Percentiles rank a stretch among this genome's conserved stretches.
These are phyloP conservation scores for Tillandsia fasciculata DNA, from an alignment of 176 grass and related monocot genomes.

Conservation along the genomic window DNA sequence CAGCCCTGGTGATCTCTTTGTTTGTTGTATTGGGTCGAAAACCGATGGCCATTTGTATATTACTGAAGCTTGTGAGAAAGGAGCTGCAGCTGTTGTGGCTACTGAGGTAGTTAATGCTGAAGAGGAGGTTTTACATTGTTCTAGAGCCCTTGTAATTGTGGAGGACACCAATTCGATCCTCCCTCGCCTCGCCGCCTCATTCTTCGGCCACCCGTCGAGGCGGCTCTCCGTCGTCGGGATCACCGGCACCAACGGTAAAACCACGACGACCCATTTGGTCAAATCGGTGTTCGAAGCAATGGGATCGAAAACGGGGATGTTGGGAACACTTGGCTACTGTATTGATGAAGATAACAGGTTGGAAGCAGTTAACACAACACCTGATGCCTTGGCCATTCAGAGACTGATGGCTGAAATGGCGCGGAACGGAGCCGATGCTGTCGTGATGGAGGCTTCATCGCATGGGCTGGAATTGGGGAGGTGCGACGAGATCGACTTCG, in stretches of 20 bases:
- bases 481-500: conserved; percentile 24
- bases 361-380: conserved; percentile 5
- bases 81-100: conserved; percentile 21
- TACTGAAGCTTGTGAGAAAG: conserved; percentile 15
- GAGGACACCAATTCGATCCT: conserved; percentile 16
- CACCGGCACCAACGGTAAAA: conserved; percentile 18
- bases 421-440: conserved; percentile 17
- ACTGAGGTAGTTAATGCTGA: conserved; percentile 13
- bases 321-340: conserved; percentile 16
- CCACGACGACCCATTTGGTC: conserved; percentile 16
- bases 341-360: conserved; percentile 18
- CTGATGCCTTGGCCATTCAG: conserved; percentile 10
- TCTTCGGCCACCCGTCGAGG: conserved; percentile 18
- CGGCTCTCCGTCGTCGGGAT: conserved; percentile 19
- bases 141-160: conserved; percentile 16
- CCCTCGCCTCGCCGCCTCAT: conserved; percentile 11
- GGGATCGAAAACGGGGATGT: conserved; percentile 16
- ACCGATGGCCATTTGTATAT: conserved; percentile 16
- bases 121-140: conserved; percentile 2
- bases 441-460: conserved; percentile 19
- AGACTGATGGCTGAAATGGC: conserved; percentile 23
- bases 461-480: conserved; percentile 9
- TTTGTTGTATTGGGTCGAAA: conserved; percentile 16
- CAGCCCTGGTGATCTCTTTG: conserved; percentile 18
- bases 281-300: conserved; percentile 23